phyloP scores from a whole-genome alignment of 805 yeast species.

The Phaffomyces antillensis region DNA sequence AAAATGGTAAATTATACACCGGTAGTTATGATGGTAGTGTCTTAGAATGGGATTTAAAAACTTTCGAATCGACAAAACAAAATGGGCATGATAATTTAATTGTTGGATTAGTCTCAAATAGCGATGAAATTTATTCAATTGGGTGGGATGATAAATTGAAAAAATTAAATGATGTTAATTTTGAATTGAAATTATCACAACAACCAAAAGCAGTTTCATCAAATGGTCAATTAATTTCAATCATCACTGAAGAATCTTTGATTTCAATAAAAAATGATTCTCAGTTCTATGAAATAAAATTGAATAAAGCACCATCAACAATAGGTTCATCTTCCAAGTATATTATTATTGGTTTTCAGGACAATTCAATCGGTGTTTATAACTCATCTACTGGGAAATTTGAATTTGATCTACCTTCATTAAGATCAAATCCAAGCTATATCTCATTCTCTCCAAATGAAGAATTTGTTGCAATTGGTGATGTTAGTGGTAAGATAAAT shows the following conservation, averaged over 20 bases:
- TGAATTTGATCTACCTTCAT: slow-evolving; percentile 30
- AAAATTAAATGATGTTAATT: slow-evolving; percentile 23
- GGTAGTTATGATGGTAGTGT: slow-evolving; percentile 84
- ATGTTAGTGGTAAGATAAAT: slow-evolving; percentile 77
- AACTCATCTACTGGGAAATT: slow-evolving; percentile 21
- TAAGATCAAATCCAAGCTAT: slow-evolving; percentile 56
- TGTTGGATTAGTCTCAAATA: slow-evolving; percentile 37
- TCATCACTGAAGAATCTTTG: slow-evolving; percentile 31
- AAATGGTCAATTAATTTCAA: slow-evolving; percentile 30
- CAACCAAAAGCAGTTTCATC: slow-evolving; percentile 47
- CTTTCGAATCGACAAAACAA: slow-evolving; percentile 31
- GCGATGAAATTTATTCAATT: slow-evolving; percentile 38
- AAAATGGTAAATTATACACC: slow-evolving; percentile 32
- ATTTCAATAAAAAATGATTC: slow-evolving; percentile 27
- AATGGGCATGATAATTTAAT: slow-evolving; percentile 60
- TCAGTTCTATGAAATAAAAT: slow-evolving; percentile 20
- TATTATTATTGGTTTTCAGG: slow-evolving; percentile 43
- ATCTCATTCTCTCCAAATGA: slow-evolving; percentile 68
- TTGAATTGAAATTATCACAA: slow-evolving; percentile 28
- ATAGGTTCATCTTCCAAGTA: slow-evolving; percentile 33
- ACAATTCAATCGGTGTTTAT: slow-evolving; percentile 35
- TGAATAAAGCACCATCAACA: slow-evolving; percentile 38
- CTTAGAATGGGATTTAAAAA: slow-evolving; percentile 44
- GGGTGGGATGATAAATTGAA: slow-evolving; percentile 88
- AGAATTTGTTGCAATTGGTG: slow-evolving; percentile 74